phyloP scores from a whole-genome alignment of 164 flowering plant genomes.

The Umbilicus rupestris region DNA sequence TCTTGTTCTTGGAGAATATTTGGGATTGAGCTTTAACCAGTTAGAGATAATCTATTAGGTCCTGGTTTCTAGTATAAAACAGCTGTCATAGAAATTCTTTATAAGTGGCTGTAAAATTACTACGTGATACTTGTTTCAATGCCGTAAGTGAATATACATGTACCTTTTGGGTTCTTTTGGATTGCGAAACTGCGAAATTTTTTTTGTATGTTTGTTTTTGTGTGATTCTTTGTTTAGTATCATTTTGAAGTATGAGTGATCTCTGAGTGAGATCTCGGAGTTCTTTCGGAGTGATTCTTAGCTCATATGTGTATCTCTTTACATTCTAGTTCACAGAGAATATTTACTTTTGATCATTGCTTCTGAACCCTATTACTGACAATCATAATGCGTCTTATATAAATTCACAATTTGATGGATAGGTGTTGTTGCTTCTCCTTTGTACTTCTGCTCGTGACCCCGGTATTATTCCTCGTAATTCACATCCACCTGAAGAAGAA shows the following conservation, averaged over 20 bases:
- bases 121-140: neutral
- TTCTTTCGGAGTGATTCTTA: neutral
- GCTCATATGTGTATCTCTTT: neutral
- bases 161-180: neutral
- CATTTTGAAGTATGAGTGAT: neutral
- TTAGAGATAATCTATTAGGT: neutral
- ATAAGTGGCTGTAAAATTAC: neutral
- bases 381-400: neutral
- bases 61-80: neutral
- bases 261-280: neutral
- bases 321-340: neutral
- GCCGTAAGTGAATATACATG: too few relatives aligned
- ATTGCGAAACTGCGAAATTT: neutral
- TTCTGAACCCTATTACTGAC: neutral
- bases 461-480: slow-evolving; percentile 77
- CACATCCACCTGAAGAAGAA: slow-evolving; percentile 92
- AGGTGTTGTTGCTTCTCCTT: slow-evolving; percentile 74
- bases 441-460: slow-evolving; percentile 76
- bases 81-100: neutral
- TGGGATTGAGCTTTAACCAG: neutral
- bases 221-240: neutral
- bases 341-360: neutral
- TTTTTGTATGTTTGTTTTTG: neutral
- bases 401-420: slow-evolving; percentile 15
- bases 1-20: neutral